Percentiles rank a stretch among this genome's conserved stretches.
These are phyloP conservation scores for Globisporangium spiculum DNA, from an alignment of 352 stramenopile genomes.

Conservation along the genomic window DNA sequence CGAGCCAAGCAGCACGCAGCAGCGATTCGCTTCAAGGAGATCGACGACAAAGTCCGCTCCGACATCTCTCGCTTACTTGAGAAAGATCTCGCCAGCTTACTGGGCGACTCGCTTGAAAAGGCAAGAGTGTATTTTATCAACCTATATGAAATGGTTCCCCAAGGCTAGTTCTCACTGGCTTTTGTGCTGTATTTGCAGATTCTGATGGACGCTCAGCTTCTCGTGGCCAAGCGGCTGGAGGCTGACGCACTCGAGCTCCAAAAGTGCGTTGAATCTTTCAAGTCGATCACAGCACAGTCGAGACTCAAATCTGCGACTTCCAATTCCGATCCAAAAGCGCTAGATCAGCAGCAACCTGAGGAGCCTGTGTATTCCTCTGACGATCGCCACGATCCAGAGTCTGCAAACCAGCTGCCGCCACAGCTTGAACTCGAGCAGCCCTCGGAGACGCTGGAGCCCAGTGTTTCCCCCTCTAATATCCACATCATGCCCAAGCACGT, in stretches of 20 bases:
- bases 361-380: slow-evolving; percentile 6
- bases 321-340: neutral
- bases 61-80: slow-evolving; percentile 42
- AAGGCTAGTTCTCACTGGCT: neutral
- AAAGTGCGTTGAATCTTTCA: slow-evolving; percentile 11
- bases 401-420: neutral
- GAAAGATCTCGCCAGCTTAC: slow-evolving; percentile 33
- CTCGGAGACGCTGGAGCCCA: neutral
- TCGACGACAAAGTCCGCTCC: slow-evolving; percentile 49
- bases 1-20: slow-evolving; percentile 57
- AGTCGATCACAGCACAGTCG: neutral
- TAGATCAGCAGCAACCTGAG: neutral
- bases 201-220: slow-evolving; percentile 30
- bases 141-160: neutral
- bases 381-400: neutral
- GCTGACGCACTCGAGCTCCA: slow-evolving; percentile 10
- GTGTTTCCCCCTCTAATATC: slow-evolving; percentile 4
- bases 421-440: slow-evolving; percentile 7
- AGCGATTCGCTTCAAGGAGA: slow-evolving; percentile 51
- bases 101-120: slow-evolving; percentile 37
- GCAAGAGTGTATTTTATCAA: slow-evolving; percentile 13
- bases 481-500: slow-evolving; percentile 46
- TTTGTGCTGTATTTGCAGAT: slow-evolving; percentile 18
- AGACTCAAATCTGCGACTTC: neutral
- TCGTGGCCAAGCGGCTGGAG: slow-evolving; percentile 27